Percentiles rank a stretch among this genome's conserved stretches.
These are phyloP conservation scores for Chaetomiaceae sp. DNA, from an alignment of 2,329 filamentous ascomycete genomes.

Conservation along the genomic window DNA sequence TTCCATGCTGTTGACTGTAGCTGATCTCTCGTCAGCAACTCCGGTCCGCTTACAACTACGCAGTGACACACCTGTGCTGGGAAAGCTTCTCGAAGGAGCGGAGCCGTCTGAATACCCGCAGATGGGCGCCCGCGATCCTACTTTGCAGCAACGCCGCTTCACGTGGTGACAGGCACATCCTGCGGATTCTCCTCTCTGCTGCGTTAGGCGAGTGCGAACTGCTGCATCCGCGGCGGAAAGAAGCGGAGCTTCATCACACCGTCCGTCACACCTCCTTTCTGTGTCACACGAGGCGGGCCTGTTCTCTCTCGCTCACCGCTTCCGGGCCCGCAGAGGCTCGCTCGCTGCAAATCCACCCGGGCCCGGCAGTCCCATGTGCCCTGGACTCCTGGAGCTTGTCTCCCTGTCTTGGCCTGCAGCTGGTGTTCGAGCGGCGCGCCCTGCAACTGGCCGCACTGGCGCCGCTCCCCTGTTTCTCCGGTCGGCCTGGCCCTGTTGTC, in stretches of 20 bases:
- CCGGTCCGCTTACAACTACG: background rate
- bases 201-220: background rate
- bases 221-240: too few species aligned
- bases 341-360: constrained; percentile 10
- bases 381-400: too few species aligned
- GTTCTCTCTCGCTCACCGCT: constrained; percentile 17
- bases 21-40: too few species aligned
- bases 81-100: constrained; percentile 9
- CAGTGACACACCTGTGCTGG: too few species aligned
- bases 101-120: background rate
- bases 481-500: constrained; percentile 14
- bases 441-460: constrained; percentile 23
- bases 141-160: constrained; percentile 18
- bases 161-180: constrained; percentile 19
- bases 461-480: constrained; percentile 18
- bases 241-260: constrained; percentile 2
- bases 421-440: constrained; percentile 13
- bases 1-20: too few species aligned
- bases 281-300: constrained; percentile 10
- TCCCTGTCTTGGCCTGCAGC: constrained; percentile 22
- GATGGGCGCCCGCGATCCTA: too few species aligned
- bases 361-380: constrained; percentile 11
- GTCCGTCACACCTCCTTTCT: constrained; percentile 23
- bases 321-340: constrained; percentile 12
- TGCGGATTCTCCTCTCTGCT: background rate